Conservation (phyloP, 2,329 filamentous ascomycete species). For the Emericellopsis atlantica region DNA sequence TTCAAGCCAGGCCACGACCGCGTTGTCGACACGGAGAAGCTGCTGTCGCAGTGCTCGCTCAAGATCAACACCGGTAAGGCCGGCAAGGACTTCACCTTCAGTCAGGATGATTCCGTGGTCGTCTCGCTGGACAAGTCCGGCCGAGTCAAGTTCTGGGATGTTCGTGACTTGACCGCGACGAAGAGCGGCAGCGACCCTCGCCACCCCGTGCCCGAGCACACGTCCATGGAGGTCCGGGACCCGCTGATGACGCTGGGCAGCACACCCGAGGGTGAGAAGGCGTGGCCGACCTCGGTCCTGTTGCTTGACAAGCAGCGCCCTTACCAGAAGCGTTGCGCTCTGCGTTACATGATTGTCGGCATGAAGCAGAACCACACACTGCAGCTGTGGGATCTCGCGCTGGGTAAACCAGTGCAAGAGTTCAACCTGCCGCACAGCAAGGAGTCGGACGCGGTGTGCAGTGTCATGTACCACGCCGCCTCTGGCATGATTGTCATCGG, state of each 20-base stretch:
- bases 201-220: constrained; percentile 38
- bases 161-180: constrained; percentile 57
- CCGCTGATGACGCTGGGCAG: constrained; percentile 80
- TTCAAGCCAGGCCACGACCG: constrained; percentile 53
- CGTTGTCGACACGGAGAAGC: constrained; percentile 75
- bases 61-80: constrained; percentile 97
- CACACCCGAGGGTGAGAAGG: constrained; percentile 79
- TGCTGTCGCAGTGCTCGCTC: constrained; percentile 73
- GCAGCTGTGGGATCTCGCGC: constrained; percentile 93
- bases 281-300: constrained; percentile 91
- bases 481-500: constrained; percentile 92
- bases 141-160: constrained; percentile 96
- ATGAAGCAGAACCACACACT: constrained; percentile 99
- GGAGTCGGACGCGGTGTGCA: constrained; percentile 96
- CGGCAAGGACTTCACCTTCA: constrained; percentile 96
- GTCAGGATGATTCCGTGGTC: constrained; percentile 88
- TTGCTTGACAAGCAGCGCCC: constrained; percentile 94
- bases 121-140: constrained; percentile 96
- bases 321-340: constrained; percentile 77
- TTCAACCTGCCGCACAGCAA: constrained; percentile 93
- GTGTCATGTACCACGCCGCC: constrained; percentile 82
- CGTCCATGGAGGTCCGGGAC: constrained; percentile 65
- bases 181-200: constrained; percentile 37
- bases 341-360: constrained; percentile 92
- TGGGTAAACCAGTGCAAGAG: constrained; percentile 92